Evolutionary conservation across 2,329 filamentous ascomycete genomes (phyloP), one percentile per base, ranked within the genome.

Genomic region (Conoideocrella luteorostrata): DNA sequence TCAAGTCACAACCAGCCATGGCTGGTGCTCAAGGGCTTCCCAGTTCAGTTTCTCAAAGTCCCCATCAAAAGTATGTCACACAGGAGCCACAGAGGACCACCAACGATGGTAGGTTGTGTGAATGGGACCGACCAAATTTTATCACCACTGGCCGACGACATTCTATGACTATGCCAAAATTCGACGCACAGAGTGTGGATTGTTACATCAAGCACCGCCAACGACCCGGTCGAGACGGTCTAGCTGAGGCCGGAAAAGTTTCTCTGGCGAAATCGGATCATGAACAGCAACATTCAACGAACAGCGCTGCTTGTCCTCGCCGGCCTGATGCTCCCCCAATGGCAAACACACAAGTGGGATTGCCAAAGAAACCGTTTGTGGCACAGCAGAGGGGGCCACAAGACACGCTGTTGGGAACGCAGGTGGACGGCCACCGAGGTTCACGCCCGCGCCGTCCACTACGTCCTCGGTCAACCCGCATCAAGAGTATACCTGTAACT

Each of bases 141-240:
- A 47, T 45, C 22, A 47, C 39, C 17, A 47, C 45, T 9, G 45
- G 45, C 17, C 37, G 45, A 10, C 28, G 45, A 32, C 42, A 45
- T 35, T 47, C 45, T 13, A 36, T 47, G 33, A 40, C 45, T 6
- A 38, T 45, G 45, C 45, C 45, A 22, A 47, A 44, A 15, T n/a
- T 30, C 20, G 22, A 29, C 6, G 3, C 18, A 18, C 41, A 35
- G 29, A 21, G 29, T 18, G 29, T 18, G 10, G 34, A 17, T 7
- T 22, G 38, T 22, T n/a, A 34, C 7, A 30, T 18, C 9, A 32
- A 23, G 13, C 38, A 37, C 29, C 45, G 37, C 17, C 26, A 36
- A 23, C 26, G 29, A n/a, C 34, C 35, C 6, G 17, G 26, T 12
- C 17, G 12, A 22, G 21, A 34, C 7, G 21, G 33, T 9, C 37